Conservation (phyloP, 306 rosid species). For the Quercus rubra region DNA sequence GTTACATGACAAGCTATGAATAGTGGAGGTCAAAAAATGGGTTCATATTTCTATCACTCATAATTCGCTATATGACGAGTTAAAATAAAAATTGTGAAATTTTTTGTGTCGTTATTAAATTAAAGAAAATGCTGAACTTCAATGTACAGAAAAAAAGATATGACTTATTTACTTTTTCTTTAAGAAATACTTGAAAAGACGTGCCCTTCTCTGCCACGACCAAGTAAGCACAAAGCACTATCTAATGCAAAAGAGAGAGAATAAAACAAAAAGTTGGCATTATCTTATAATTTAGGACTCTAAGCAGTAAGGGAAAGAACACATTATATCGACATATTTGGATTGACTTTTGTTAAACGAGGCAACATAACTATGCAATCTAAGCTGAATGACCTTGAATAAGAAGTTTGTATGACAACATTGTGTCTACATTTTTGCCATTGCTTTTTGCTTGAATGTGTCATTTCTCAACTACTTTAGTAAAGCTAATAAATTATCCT, state of each 20-base stretch:
- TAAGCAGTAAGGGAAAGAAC: background rate
- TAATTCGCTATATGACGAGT: rapidly evolving
- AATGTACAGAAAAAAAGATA: too few species aligned
- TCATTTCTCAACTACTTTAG: background rate
- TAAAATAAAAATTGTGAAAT: rapidly evolving
- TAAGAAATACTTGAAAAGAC: too few species aligned
- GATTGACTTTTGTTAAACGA: background rate
- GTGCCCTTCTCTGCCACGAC: too few species aligned
- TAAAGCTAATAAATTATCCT: constrained; percentile 24
- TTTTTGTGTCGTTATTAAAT: rapidly evolving
- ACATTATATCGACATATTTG: constrained; percentile 53
- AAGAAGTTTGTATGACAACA: constrained; percentile 54
- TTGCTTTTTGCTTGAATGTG: background rate
- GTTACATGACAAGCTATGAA: too few species aligned
- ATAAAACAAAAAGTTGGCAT: background rate
- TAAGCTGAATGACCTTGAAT: background rate
- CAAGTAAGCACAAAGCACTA: too few species aligned
- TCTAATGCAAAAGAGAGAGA: background rate
- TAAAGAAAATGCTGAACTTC: too few species aligned
- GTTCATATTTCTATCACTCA: rapidly evolving
- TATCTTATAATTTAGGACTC: background rate
- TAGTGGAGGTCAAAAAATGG: rapidly evolving
- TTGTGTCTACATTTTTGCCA: constrained; percentile 30
- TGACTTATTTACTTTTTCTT: too few species aligned
- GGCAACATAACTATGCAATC: background rate